These are phyloP conservation scores for Paecilomyces sp. DNA, from an alignment of 2,329 filamentous ascomycete genomes.

Conservation along the genomic window DNA sequence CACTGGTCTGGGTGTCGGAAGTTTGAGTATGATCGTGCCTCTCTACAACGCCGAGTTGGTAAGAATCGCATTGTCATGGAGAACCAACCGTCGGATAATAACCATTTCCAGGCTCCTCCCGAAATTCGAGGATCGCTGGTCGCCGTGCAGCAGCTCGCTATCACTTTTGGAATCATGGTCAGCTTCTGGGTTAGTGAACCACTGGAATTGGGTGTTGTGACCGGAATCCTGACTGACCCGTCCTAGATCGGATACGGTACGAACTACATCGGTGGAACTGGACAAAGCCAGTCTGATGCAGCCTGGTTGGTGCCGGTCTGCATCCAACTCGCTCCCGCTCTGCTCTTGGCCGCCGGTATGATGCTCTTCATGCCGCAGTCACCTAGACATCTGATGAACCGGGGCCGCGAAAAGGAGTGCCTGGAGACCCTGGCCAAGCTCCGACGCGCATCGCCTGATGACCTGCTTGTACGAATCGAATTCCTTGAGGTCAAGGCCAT, in stretches of 20 bases:
- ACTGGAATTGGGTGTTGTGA: neutral
- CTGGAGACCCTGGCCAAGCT: conserved; percentile 55
- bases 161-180: conserved; percentile 39
- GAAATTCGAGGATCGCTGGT: conserved; percentile 37
- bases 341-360: conserved; percentile 62
- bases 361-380: conserved; percentile 68
- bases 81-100: neutral
- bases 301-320: conserved; percentile 70
- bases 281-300: conserved; percentile 52
- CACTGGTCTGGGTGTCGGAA: conserved; percentile 36
- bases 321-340: conserved; percentile 61
- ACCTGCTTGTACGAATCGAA: conserved; percentile 66
- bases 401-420: conserved; percentile 61
- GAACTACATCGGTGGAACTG: conserved; percentile 60
- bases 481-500: conserved; percentile 74
- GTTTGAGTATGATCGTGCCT: conserved; percentile 34
- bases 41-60: conserved; percentile 32
- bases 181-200: conserved; percentile 28
- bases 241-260: conserved; percentile 34
- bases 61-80: neutral
- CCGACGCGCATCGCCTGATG: conserved; percentile 54
- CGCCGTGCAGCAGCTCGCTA: conserved; percentile 36
- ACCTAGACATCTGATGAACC: conserved; percentile 65
- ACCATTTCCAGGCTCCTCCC: conserved; percentile 25
- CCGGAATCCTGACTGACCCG: conserved; percentile 6